phyloP scores from a whole-genome alignment of 306 rosid genomes.

The Castanospermum australe region DNA sequence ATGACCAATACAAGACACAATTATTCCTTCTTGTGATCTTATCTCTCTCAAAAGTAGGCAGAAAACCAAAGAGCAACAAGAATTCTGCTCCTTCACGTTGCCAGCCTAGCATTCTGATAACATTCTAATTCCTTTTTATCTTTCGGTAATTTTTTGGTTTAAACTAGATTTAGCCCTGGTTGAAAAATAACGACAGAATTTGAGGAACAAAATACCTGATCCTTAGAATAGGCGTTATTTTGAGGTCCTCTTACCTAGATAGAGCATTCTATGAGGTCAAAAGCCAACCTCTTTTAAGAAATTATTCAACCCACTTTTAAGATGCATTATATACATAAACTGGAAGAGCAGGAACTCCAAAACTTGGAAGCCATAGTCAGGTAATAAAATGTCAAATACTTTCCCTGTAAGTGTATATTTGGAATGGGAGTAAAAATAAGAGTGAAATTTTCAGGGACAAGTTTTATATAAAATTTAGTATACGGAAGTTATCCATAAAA shows the following conservation, averaged over 20 bases:
- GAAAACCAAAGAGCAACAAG: too few relatives aligned
- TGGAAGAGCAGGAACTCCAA: neutral
- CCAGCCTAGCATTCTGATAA: neutral
- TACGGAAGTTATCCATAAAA: too few relatives aligned
- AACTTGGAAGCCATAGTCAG: neutral
- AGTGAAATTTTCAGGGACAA: too few relatives aligned
- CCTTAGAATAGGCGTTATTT: neutral
- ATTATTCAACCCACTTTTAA: neutral
- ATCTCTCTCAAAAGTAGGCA: too few relatives aligned
- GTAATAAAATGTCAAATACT: neutral
- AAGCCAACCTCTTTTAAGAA: neutral
- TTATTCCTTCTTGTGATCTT: neutral
- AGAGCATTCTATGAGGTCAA: neutral
- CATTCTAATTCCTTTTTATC: neutral
- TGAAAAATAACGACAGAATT: neutral
- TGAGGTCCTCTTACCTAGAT: too few relatives aligned
- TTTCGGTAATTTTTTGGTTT: neutral
- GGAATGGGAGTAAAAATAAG: too few relatives aligned
- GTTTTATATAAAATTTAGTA: too few relatives aligned
- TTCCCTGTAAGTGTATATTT: too few relatives aligned
- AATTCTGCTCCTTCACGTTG: too few relatives aligned
- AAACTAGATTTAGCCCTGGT: neutral
- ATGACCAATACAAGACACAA: neutral
- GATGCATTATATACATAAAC: neutral
- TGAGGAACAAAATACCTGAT: neutral